Base-by-base conservation (phyloP, 805 yeast genomes). In the Schwanniomyces sp. region DNA sequence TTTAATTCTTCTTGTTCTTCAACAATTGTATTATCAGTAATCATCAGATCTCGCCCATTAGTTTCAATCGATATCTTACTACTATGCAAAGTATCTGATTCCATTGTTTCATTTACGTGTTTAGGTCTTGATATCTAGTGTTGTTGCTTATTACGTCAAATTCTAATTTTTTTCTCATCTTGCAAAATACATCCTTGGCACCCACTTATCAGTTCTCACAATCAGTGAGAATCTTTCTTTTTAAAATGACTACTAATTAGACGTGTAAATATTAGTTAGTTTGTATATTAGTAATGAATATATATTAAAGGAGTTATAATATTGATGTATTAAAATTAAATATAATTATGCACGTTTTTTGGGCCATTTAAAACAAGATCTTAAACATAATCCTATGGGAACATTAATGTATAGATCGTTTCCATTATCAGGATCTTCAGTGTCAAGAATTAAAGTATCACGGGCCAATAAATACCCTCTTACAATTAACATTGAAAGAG, bases 401-500 rank as follows among this genome's bases (percentile, higher is more conserved):
- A 54, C 55, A 24, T 26, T 44, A 7, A 52, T 44, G 5, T 45
- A 34, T 8, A 51, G 27, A 14, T 49, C 46, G 24, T 41, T 51
- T 8, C 47, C 52, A 21, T 46, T 40, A 46, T 56, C 60, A n/a
- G 59, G 34, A 45, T 56, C 58, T n/a, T 21, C 36, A 14, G 52
- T 45, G 3, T 43, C 44, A 18, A 45, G 52, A 27, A 49, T 43
- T 2, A 52, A 44, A 2, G 39, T 30, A 52, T 80, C 81, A 53
- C 88, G 69, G 12, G 79, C 78, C 24, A 79, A 69, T 10, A 84
- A 48, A 69, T 81, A 82, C 0, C 82, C 85, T 58, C 89, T 69
- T 46, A 82, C 55, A 2, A 79, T 29, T 45, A 76, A 62, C 37
- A 81, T 60, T 17, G 61, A 46, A 1, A 71, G 26, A 1, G 80